Conservation (phyloP, 108 stramenopile genomes). For the Craspedostauros australis region DNA sequence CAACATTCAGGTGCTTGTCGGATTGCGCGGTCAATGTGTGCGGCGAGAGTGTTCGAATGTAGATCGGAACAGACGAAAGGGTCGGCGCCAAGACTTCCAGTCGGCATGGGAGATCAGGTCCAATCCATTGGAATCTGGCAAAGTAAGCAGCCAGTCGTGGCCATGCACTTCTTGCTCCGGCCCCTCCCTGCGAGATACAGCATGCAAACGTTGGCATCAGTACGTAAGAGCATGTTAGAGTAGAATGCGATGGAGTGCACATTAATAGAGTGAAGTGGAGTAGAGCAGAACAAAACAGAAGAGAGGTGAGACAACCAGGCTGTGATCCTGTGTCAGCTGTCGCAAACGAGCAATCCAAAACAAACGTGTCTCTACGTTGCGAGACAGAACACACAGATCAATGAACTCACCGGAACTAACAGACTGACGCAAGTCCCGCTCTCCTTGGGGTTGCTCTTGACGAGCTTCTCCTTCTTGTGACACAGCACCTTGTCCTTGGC, state of each 20-base stretch:
- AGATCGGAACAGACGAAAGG: slow-evolving; percentile 47
- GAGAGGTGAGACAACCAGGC: slow-evolving; percentile 2
- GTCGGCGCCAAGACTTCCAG: slow-evolving; percentile 76
- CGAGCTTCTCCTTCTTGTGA: slow-evolving; percentile 29
- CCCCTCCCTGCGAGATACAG: slow-evolving; percentile 76
- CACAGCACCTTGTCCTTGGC: slow-evolving; percentile 42
- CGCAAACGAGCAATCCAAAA: slow-evolving; percentile 1
- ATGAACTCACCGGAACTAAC: slow-evolving; percentile 70
- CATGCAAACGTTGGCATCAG: too few species aligned
- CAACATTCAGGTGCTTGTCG: too few species aligned
- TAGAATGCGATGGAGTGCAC: too few species aligned
- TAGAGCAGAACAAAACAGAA: neutral
- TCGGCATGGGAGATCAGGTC: slow-evolving; percentile 48
- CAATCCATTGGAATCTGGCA: slow-evolving; percentile 68
- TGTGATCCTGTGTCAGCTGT: too few species aligned
- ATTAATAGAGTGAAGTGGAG: too few species aligned
- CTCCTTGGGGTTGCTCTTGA: slow-evolving; percentile 21
- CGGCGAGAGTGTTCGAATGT: slow-evolving; percentile 50
- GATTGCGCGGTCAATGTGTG: too few species aligned
- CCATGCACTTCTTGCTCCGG: slow-evolving; percentile 51
- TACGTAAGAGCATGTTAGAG: too few species aligned
- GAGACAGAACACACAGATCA: neutral
- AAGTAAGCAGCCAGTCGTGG: slow-evolving; percentile 76
- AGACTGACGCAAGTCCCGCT: slow-evolving; percentile 73
- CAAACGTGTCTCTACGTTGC: neutral